Base-by-base conservation (phyloP, 768 basidiomycete genomes). In the Tylopilus balloui region DNA sequence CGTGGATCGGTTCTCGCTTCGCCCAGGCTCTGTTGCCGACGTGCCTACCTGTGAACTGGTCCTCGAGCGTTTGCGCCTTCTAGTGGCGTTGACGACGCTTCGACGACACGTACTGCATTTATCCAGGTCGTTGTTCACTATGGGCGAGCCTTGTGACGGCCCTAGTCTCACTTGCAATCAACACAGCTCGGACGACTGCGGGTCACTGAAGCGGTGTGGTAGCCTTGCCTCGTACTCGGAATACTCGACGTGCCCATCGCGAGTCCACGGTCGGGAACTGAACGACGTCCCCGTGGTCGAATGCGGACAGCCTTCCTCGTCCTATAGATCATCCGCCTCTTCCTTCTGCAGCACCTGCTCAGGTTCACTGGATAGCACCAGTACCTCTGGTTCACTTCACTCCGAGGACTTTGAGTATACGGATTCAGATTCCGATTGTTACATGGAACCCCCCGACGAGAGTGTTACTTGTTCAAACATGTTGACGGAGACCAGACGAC, bases 201-300 rank as follows among this genome's bases (percentile, higher is more conserved):
- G 38, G 7, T 43, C 48, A 15, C 19, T 34, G 13, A 9, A 45
- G 23, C 23, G 15, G 28, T 21, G 38, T 31, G 29, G 19, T 21
- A 39, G 60, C 50, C 37, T 41, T 23, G 46, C 21, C 43, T 55
- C 55, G 21, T 31, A 52, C 51, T 55, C 64, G 10, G 48, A 46
- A 28, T 65, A 59, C 39, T 66, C 64, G 29, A 61, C 64, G 15
- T 66, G 64, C 31, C 41, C 50, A 6, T 54, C 64, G 6, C 43
- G 52, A 15, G 32, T 51, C 38, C 27, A 38, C 19, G 9, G 29
- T 32, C 29, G 39, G 7, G 42, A 13, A 27, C 11, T 5, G 31
- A 28, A 34, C 14, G 50, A 37, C 37, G 15, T 19, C 15, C 15
- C 11, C 15, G 25, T 27, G 21, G n/a, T n/a, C 12, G 29, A 29